Evolutionary conservation across 805 yeast genomes (phyloP).

Genomic region (Myxozyma melibiosi): DNA sequence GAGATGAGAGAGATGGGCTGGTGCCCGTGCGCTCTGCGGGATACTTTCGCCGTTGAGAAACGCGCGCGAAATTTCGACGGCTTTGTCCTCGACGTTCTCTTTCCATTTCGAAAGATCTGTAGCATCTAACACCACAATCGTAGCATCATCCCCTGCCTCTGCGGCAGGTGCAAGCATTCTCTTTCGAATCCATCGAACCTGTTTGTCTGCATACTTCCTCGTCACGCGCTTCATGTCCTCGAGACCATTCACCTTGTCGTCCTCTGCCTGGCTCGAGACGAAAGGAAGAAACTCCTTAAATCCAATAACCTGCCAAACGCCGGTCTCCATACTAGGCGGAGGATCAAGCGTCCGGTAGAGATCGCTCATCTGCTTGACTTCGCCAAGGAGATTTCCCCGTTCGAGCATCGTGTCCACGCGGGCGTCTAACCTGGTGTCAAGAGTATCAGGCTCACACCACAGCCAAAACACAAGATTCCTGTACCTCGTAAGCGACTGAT

Average conservation of each 20-base stretch:
- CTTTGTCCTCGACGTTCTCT: constrained; percentile 56
- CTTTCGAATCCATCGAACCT: constrained; percentile 87
- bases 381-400: constrained; percentile 63
- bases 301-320: constrained; percentile 94
- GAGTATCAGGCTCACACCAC: constrained; percentile 60
- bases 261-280: constrained; percentile 43
- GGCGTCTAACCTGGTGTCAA: constrained; percentile 66
- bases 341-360: constrained; percentile 39
- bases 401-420: constrained; percentile 85
- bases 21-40: constrained; percentile 30
- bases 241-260: constrained; percentile 50
- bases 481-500: constrained; percentile 28
- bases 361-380: constrained; percentile 61
- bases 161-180: constrained; percentile 55
- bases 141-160: constrained; percentile 49
- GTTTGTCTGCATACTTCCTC: constrained; percentile 81
- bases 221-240: constrained; percentile 83
- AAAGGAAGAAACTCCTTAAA: constrained; percentile 86
- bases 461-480: constrained; percentile 72
- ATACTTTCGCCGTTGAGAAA: constrained; percentile 42
- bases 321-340: constrained; percentile 61
- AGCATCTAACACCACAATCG: constrained; percentile 72
- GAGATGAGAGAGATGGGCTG: constrained; percentile 34
- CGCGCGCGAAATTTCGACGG: constrained; percentile 50
- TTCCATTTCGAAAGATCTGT: constrained; percentile 69